Percentiles rank a stretch among this genome's conserved stretches.
Evolutionary conservation across 192 early-diverging fungal genomes (phyloP).

Genomic region (Phycomyces nitens): DNA sequence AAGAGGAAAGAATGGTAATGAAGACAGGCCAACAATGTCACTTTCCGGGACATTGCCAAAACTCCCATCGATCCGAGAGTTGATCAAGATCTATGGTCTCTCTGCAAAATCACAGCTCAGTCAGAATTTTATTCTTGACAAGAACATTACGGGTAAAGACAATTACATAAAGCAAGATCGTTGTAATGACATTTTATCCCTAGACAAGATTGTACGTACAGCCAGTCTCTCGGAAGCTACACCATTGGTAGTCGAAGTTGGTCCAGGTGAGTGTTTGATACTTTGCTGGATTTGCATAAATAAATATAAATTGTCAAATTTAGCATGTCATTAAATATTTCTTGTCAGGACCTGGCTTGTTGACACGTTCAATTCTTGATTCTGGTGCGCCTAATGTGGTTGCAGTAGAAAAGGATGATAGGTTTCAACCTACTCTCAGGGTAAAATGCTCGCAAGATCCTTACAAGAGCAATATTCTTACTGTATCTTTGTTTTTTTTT

Average conservation of each 20-base stretch:
- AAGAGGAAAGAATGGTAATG: no score
- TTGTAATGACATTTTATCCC: background rate
- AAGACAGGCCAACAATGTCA: background rate
- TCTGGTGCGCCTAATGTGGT: constrained; percentile 58
- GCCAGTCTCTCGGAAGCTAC: constrained; percentile 55
- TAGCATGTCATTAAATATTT: background rate
- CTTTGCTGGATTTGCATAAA: background rate
- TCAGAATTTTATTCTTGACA: constrained; percentile 82
- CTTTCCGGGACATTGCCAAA: constrained; percentile 2
- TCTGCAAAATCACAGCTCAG: constrained; percentile 68
- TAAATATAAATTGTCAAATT: background rate
- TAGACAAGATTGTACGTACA: constrained; percentile 64
- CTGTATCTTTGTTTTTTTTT: background rate
- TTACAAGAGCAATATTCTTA: background rate
- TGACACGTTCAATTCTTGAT: constrained; percentile 76
- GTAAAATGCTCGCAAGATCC: constrained; percentile 24
- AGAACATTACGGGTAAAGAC: constrained; percentile 64
- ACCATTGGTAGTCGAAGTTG: constrained; percentile 71
- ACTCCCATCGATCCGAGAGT: constrained; percentile 67
- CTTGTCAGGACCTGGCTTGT: constrained; percentile 61
- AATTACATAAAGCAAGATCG: background rate
- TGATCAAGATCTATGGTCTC: constrained; percentile 71
- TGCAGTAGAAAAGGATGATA: constrained; percentile 68
- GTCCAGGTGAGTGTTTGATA: constrained; percentile 48
- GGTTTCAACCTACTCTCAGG: constrained; percentile 63